Base-by-base conservation (phyloP, 495 filamentous ascomycete species). In the Sporormia fimetaria region DNA sequence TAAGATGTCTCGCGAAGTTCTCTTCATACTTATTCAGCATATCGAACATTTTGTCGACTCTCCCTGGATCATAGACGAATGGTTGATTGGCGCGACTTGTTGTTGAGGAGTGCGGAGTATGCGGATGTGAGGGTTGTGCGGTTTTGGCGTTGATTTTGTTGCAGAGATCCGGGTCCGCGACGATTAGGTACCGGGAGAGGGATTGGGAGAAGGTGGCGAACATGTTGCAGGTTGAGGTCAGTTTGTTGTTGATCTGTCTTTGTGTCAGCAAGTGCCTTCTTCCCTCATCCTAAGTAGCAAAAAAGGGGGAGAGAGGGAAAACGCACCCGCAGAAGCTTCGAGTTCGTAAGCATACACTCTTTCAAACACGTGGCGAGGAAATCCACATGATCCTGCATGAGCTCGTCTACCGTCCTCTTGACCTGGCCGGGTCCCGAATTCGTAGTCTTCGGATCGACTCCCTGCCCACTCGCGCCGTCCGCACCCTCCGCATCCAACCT, bases 381-480 rank as follows among this genome's bases (percentile, higher is more conserved):
- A 62, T 96, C 90, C 21, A 98, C 87, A 67, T 98, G 90, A 59
- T 96, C 88, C 61, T 96, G 86, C 90, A 98, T 98, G 54, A 98
- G 64, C 58, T 95, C 85, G 51, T 98, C 90, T 11, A 98, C 92
- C 0, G 90, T 98, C 26, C 87, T 70, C 43, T 83, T 84, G 30
- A 66, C 68, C 57, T 75, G 63, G 37, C 64, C 63, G 4, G 63
- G 21, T 0, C 20, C 33, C 16, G 49, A 44, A 18, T 39, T 47
- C 8, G 42, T 50, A 15, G 67, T 45, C 34, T 12, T 61, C 8
- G 57, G 61, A 9, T 40, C 55, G 15, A 48, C 55, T 37, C 63
- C 38, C 23, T 42, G 40, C 15, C 45, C 30, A 57, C 40, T 54
- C 20, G 57, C 53, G 27, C 60, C 61, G 25, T 56, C 65, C 28